Conservation (phyloP, 805 yeast species). For the Nakazawaea wickerhamii region DNA sequence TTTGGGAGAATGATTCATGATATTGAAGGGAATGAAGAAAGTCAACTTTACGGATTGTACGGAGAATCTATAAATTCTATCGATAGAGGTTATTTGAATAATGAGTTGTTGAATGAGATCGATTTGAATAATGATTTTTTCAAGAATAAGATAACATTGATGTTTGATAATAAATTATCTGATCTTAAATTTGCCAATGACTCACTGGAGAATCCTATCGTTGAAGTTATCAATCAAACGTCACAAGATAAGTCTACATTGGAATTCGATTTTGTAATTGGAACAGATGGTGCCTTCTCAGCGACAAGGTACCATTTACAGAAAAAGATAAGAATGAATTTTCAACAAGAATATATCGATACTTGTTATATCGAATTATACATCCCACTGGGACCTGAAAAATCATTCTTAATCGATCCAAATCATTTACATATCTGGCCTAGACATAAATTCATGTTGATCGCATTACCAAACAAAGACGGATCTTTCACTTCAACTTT, state of each 20-base stretch:
- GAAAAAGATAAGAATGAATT: constrained; percentile 61
- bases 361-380: constrained; percentile 77
- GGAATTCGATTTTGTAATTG: constrained; percentile 58
- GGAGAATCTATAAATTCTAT: constrained; percentile 86
- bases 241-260: constrained; percentile 8
- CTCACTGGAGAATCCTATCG: constrained; percentile 8
- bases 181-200: constrained; percentile 30
- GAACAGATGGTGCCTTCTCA: constrained; percentile 85
- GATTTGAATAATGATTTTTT: constrained; percentile 31
- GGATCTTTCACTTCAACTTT: constrained; percentile 88
- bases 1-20: constrained; percentile 88
- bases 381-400: constrained; percentile 52
- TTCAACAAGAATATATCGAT: constrained; percentile 72
- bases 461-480: constrained; percentile 80
- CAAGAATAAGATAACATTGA: constrained; percentile 29
- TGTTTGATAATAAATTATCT: constrained; percentile 54
- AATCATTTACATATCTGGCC: constrained; percentile 94
- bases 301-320: constrained; percentile 65
- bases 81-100: constrained; percentile 68
- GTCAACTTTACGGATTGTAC: constrained; percentile 72
- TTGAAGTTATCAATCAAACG: constrained; percentile 9
- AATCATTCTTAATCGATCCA: constrained; percentile 51
- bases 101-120: constrained; percentile 57
- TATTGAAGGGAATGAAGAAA: constrained; percentile 50
- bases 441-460: constrained; percentile 76